A percentile compares a stretch with the other conserved stretches of the same genome.
These are phyloP conservation scores for Grigorovia humatica DNA, from an alignment of 805 yeast species.

Conservation along the genomic window DNA sequence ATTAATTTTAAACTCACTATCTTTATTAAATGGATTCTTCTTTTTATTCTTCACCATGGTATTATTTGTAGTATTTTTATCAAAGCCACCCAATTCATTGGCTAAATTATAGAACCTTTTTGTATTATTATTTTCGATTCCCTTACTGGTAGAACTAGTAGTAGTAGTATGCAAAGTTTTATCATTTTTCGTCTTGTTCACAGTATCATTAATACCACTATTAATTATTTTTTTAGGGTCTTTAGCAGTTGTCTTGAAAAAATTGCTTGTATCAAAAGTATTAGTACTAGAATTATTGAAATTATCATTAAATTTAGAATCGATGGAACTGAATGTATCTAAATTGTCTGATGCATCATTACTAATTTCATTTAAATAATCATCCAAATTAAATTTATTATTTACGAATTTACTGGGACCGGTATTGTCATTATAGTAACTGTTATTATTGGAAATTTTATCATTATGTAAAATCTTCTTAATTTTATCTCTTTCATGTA, in stretches of 20 bases:
- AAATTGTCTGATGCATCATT: neutral
- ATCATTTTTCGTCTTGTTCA: neutral
- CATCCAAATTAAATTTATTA: neutral
- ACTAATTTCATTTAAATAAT: neutral
- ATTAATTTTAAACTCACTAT: neutral
- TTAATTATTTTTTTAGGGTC: neutral
- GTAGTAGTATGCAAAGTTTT: neutral
- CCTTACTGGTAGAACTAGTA: neutral
- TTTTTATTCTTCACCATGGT: neutral
- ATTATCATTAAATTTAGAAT: neutral
- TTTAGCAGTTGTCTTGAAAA: neutral
- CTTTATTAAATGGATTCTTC: neutral
- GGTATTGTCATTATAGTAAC: neutral
- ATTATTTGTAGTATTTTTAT: neutral
- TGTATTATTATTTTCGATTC: neutral
- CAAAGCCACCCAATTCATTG: conserved; percentile 1
- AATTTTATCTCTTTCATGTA: conserved; percentile 1
- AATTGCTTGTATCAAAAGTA: neutral
- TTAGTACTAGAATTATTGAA: neutral
- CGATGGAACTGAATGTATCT: neutral
- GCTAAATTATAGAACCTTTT: neutral
- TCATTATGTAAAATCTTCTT: neutral
- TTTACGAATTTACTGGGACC: neutral
- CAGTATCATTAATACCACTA: neutral
- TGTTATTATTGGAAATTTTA: neutral